Base-by-base conservation (phyloP, 192 early-diverging fungal species). In the Coemansia sp. region DNA sequence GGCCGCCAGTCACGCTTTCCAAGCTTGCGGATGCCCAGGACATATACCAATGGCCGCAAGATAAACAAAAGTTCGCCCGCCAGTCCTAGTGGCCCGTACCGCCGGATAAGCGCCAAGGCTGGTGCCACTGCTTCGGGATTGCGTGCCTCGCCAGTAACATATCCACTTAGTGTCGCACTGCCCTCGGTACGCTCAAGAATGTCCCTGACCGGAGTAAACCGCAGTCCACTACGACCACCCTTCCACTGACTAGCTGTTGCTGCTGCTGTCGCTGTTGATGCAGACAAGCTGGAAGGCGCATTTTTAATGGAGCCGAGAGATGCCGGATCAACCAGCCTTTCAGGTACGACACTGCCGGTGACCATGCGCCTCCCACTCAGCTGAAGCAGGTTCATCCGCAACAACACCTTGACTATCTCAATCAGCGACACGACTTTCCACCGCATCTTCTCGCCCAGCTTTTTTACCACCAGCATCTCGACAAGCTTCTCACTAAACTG, bases 1-100 rank as follows among this genome's bases (percentile, higher is more conserved):
- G 95, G 93, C 38, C 84, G 81, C 87, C 90, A 96, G 15, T 90
- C 87, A 25, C 71, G 60, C 56, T 55, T 65, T 10, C 93, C 95
- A 56, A 84, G 88, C 43, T 81, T 83, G 61, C 86, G 77, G 33
- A 95, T 84, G 12, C 87, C 85, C 14, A 94, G 43, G 1, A 95
- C 89, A 77, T 95, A 96, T 22, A 92, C 64, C 2, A 98, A 57
- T 14, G 96, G 96, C 40, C 94, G 80, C 21, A 95, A 41, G 42
- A 94, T 88, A 73, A 86, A 93, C 59, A 92, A 57, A 23, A 84
- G 81, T 78, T 98, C 95, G 6, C 86, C 91, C 0, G 83, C 42
- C 13, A 78, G 53, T 2, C 86, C 83, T 22, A 83, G 27, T n/a
- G 80, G 62, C 14, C 56, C 59, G 61, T 89, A 66, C 14, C 48